Conservation (phyloP, 2,329 filamentous ascomycete species). For the Apiospora marii region DNA sequence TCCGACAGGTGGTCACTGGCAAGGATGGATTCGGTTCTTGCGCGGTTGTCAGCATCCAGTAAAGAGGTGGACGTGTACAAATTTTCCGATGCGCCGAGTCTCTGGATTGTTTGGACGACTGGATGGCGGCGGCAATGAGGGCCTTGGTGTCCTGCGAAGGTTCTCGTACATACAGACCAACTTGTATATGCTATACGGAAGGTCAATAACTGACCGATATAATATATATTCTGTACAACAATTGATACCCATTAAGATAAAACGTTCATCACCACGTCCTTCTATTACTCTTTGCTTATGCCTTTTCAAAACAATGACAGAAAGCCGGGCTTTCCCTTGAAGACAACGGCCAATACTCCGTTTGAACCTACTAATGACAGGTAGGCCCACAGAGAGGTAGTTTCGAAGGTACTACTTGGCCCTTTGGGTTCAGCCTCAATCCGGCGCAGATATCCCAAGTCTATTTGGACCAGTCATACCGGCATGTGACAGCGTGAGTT, state of each 20-base stretch:
- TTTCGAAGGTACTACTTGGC: not conserved
- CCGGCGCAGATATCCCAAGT: not conserved
- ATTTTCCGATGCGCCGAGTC: not conserved
- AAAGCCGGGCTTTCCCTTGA: too few relatives aligned
- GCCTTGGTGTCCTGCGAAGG: not conserved
- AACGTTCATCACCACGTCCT: not conserved
- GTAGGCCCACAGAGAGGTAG: not conserved
- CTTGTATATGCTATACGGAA: not conserved
- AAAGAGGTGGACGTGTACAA: not conserved
- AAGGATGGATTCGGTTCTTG: slow-evolving; percentile 26
- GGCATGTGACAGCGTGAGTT: slow-evolving; percentile 10
- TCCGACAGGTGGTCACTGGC: slow-evolving; percentile 25
- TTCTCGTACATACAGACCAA: not conserved
- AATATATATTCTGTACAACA: not conserved
- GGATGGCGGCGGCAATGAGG: not conserved
- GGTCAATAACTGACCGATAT: not conserved
- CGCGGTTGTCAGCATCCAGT: slow-evolving; percentile 27
- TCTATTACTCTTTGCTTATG: not conserved
- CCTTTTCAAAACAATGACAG: too few relatives aligned
- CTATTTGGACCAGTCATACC: slow-evolving; percentile 5
- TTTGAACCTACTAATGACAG: not conserved
- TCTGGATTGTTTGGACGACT: not conserved
- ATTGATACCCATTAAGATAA: not conserved
- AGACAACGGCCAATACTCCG: not conserved
- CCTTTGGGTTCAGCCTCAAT: not conserved